A percentile compares a stretch with the other conserved stretches of the same genome.
Evolutionary conservation across 2,329 filamentous ascomycete species (phyloP).

Genomic region (Scytalidium lignicola): DNA sequence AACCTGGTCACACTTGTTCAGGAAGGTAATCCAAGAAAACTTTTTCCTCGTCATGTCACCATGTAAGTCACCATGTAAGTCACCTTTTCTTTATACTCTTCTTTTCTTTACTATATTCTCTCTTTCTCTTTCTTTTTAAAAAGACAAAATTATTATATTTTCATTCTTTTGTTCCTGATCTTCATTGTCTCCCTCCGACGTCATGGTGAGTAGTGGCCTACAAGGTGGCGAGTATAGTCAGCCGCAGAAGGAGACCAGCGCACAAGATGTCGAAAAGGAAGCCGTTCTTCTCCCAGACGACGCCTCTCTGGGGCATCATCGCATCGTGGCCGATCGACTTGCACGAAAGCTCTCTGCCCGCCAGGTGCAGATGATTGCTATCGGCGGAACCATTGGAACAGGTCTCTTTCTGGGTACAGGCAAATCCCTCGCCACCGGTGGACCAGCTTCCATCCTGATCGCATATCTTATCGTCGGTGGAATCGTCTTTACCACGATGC

Average conservation of each 20-base stretch:
- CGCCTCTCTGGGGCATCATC: neutral
- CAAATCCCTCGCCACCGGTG: slow-evolving; percentile 53
- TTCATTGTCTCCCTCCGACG: too few species aligned
- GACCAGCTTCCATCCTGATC: slow-evolving; percentile 54
- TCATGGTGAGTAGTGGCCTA: too few species aligned
- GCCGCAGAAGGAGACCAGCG: neutral
- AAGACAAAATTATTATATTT: too few species aligned
- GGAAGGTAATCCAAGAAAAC: too few species aligned
- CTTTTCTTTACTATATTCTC: too few species aligned
- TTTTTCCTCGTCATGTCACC: too few species aligned
- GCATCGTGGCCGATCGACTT: slow-evolving; percentile 38
- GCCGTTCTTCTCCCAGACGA: neutral
- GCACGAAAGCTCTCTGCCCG: slow-evolving; percentile 51
- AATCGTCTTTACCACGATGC: slow-evolving; percentile 55
- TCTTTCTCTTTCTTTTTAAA: too few species aligned
- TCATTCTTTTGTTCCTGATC: too few species aligned
- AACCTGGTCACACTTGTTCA: too few species aligned
- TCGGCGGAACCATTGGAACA: slow-evolving; percentile 54
- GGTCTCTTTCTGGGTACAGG: slow-evolving; percentile 60
- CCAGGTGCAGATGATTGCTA: slow-evolving; percentile 66
- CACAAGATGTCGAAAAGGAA: neutral
- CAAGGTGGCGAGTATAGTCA: neutral
- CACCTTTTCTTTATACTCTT: too few species aligned
- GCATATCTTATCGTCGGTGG: slow-evolving; percentile 51
- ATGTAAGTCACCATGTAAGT: too few species aligned